Evolutionary conservation across 192 early-diverging fungal genomes (phyloP), one percentile per base, ranked within the genome.

Genomic region (Coemansia sp.): DNA sequence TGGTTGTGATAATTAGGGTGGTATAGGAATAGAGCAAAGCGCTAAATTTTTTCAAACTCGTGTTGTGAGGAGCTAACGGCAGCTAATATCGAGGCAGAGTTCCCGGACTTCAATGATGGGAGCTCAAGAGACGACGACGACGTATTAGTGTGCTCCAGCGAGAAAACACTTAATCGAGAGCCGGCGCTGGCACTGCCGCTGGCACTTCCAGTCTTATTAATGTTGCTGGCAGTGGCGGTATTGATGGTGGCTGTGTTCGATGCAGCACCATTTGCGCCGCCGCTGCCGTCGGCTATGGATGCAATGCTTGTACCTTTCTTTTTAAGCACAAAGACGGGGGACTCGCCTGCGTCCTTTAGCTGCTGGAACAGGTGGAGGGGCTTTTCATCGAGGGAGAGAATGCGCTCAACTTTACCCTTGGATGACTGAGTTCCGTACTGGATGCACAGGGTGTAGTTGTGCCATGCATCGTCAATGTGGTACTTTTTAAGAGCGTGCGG

Each of bases 401-500:
- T 80, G 9, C 90, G 87, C 49, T 72, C 71, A 40, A 91, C 85
- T 88, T 84, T 73, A 77, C 78, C 72, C 78, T 80, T 80, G 9
- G 55, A 67, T 8, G 77, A 61, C 46, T 52, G 40, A 16, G 78
- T 21, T 11, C 89, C 90, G 66, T 86, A 93, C 55, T 88, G 87
- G 49, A 98, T 90, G 80, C 90, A 92, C 46, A 98, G 78, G 6
- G 87, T 86, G 78, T 93, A 98, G 62, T 92, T 85, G 61, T 87
- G 88, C 93, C 92, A 96, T 63, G 93, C 87, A 65, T 93, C 93
- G 41, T 71, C 75, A 26, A 98, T 90, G 57, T 95, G 95, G 85
- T 96, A 98, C 78, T 96, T 96, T 70, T 93, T 91, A 59, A 98
- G 72, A 4, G 91, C 90, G 13, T 89, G 89, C 19, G 88, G 89